These are phyloP conservation scores for Solanum sitiens DNA, from an alignment of 257 asterid genomes.

Conservation along the genomic window DNA sequence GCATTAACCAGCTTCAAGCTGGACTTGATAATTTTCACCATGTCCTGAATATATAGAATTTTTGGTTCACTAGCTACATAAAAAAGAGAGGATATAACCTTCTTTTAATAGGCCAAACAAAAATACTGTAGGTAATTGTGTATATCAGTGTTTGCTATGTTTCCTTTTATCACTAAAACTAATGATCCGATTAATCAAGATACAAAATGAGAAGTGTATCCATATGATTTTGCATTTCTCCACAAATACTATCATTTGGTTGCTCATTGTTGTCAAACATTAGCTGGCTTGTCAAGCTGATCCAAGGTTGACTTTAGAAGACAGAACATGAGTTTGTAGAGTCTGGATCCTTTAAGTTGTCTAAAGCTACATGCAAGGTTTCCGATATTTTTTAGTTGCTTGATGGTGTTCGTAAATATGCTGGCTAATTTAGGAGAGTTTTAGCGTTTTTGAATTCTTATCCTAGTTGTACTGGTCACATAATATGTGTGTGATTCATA, in stretches of 20 bases:
- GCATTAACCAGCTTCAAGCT: constrained; percentile 69
- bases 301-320: not conserved
- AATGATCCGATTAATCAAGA: not conserved
- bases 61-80: not conserved
- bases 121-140: not conserved
- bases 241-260: not conserved
- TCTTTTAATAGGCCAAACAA: not conserved
- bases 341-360: not conserved
- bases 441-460: not conserved
- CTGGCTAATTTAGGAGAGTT: not conserved
- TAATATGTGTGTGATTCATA: not conserved
- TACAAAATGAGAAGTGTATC: not conserved
- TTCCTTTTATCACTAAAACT: not conserved
- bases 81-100: not conserved
- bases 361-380: not conserved
- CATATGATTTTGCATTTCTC: not conserved
- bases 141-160: not conserved
- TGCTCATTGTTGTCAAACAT: not conserved
- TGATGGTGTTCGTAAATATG: not conserved
- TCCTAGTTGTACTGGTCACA: not conserved
- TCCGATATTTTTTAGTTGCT: not conserved
- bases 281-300: not conserved
- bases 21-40: constrained; percentile 50
- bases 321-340: not conserved
- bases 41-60: constrained; percentile 21